Conservation (phyloP, 1,284 basidiomycete species). For the Phellopilus nigrolimitatus region DNA sequence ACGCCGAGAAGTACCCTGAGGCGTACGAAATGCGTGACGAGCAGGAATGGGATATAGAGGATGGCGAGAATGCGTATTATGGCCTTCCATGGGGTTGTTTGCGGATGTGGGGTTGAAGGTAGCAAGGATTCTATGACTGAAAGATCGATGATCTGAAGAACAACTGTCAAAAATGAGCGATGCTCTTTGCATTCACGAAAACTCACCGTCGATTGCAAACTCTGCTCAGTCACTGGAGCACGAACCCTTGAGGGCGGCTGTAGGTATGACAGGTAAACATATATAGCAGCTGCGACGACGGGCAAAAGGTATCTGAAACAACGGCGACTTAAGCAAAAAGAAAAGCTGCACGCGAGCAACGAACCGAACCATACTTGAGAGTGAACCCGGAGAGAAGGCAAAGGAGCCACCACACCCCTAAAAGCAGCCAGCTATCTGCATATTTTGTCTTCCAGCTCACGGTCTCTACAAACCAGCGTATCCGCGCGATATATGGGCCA, state of each 20-base stretch:
- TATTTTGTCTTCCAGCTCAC: constrained; percentile 58
- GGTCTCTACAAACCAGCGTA: constrained; percentile 50
- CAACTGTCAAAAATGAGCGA: constrained; percentile 58
- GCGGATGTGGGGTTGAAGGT: constrained; percentile 30
- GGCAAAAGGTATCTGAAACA: constrained; percentile 32
- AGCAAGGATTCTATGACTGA: constrained; percentile 49
- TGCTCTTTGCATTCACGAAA: constrained; percentile 38
- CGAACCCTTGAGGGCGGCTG: constrained; percentile 11
- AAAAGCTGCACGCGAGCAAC: constrained; percentile 5
- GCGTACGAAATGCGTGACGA: constrained; percentile 50
- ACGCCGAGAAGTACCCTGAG: constrained; percentile 57
- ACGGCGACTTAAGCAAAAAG: constrained; percentile 2
- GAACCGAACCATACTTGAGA: constrained; percentile 41
- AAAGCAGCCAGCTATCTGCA: constrained; percentile 63
- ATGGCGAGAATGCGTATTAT: constrained; percentile 45
- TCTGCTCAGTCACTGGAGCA: constrained; percentile 16
- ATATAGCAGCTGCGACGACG: constrained; percentile 12
- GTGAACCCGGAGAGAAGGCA: constrained; percentile 57
- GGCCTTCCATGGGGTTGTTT: constrained; percentile 29
- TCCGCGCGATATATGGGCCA: constrained; percentile 45
- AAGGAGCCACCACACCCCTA: constrained; percentile 74
- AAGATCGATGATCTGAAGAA: constrained; percentile 46
- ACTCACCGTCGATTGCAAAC: constrained; percentile 17
- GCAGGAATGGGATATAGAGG: constrained; percentile 56
- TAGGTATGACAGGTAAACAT: constrained; percentile 9